Evolutionary conservation across 352 stramenopile genomes (phyloP), one percentile per base, ranked within the genome.

Genomic region (Phytophthora meadii): DNA sequence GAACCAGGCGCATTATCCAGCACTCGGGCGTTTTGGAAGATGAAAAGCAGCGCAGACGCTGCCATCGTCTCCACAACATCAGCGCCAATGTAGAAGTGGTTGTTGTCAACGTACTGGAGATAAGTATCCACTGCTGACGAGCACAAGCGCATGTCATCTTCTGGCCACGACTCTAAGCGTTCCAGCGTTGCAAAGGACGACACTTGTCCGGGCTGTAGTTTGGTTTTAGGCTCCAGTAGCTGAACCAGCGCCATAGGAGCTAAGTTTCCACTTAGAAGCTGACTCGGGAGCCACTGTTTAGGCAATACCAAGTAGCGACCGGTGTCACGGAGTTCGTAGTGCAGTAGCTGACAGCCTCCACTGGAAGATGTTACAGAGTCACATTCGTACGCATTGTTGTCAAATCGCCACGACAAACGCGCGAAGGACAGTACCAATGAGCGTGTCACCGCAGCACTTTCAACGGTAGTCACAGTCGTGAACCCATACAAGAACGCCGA

Each of bases 21-120:
- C 2, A 86, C 64, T 2, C 65, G 56, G n/a, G 77, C 80, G 44
- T 79, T 54, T 48, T 90, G 76, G 46, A 90, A 85, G 32, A 90
- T 64, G 50, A 76, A 88, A 0, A 89, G 52, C 50, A 89, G 45
- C 11, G 65, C 79, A 10, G 79, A 72, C 14, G 71, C 68, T 52
- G 76, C 65, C 57, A 87, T 81, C 1, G 79, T 76, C 7, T 73
- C 57, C n/a, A 67, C 54, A 27, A 83, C 48, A 37, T 65, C 55
- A 4, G 53, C 41, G 17, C 61, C 46, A 8, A 81, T 45, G 37
- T 71, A 74, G 17, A 84, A 68, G 22, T 79, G 70, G 34, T 72
- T 70, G 49, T 30, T 46, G 4, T 56, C 22, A 0, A 78, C 52
- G 46, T 82, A 79, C 24, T 58, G 49, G 22, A 84, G 68, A 39